Evolutionary conservation across 2,329 filamentous ascomycete species (phyloP).

Genomic region (Erysiphe pulchra): DNA sequence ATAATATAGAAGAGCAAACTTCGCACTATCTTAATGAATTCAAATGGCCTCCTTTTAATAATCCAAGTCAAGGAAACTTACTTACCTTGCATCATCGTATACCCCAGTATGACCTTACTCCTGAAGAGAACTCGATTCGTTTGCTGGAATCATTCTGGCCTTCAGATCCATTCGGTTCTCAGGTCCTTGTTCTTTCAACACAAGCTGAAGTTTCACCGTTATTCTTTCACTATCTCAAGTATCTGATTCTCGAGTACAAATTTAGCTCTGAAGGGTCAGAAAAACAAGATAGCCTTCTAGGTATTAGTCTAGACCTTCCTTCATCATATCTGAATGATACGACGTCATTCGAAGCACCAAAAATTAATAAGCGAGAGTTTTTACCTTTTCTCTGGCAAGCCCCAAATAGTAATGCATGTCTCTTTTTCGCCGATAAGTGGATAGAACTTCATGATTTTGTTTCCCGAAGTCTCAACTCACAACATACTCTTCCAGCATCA

Average conservation of each 20-base stretch:
- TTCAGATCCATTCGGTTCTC: slow-evolving; percentile 30
- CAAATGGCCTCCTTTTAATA: slow-evolving; percentile 32
- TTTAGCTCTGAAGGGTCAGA: slow-evolving; percentile 31
- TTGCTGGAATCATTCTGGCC: slow-evolving; percentile 83
- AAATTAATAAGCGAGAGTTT: background rate
- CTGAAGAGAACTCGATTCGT: slow-evolving; percentile 46
- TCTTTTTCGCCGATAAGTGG: slow-evolving; percentile 76
- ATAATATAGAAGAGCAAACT: slow-evolving; percentile 37
- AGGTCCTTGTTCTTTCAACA: slow-evolving; percentile 66
- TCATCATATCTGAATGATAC: slow-evolving; percentile 33
- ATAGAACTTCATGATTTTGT: slow-evolving; percentile 61
- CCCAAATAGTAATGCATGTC: slow-evolving; percentile 54
- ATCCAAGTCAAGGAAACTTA: slow-evolving; percentile 20
- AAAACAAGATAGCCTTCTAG: slow-evolving; percentile 34
- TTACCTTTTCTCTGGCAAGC: slow-evolving; percentile 53
- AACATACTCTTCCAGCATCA: slow-evolving; percentile 14
- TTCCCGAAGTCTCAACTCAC: slow-evolving; percentile 16
- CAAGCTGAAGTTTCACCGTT: slow-evolving; percentile 55
- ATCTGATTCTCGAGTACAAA: slow-evolving; percentile 47
- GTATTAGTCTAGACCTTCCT: slow-evolving; percentile 58
- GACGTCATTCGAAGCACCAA: slow-evolving; percentile 24
- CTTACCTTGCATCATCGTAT: slow-evolving; percentile 57
- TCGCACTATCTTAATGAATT: slow-evolving; percentile 36
- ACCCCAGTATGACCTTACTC: slow-evolving; percentile 26
- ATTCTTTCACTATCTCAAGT: slow-evolving; percentile 73